A percentile compares a stretch with the other conserved stretches of the same genome.
Conservation (phyloP, 768 basidiomycete species). For the Boletus vermiculosoides region DNA sequence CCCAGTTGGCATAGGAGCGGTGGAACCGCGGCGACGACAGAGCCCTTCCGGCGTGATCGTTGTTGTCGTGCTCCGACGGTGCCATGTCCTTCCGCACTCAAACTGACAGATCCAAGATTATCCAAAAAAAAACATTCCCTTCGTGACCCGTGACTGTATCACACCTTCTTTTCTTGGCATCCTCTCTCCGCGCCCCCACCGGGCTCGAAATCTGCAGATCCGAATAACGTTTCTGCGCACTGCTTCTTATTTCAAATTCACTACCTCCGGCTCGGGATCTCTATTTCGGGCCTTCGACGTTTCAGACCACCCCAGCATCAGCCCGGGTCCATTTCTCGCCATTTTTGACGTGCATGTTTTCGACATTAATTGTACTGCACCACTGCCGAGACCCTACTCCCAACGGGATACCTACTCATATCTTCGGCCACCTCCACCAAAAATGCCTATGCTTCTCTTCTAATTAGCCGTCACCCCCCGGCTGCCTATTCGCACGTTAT, state of each 20-base stretch:
- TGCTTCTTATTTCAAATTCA: slow-evolving; percentile 37
- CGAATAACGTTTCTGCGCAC: slow-evolving; percentile 27
- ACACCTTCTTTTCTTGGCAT: slow-evolving; percentile 14
- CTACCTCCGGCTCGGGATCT: neutral
- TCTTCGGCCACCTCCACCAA: slow-evolving; percentile 19
- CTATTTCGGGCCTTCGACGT: slow-evolving; percentile 6
- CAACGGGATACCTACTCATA: neutral
- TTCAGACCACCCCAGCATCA: too few relatives aligned
- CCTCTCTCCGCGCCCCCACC: slow-evolving; percentile 7
- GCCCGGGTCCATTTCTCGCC: neutral
- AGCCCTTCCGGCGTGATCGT: neutral
- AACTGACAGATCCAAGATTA: neutral
- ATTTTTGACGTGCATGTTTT: neutral
- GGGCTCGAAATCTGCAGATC: slow-evolving; percentile 32
- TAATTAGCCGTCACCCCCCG: neutral
- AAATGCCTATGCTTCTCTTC: slow-evolving; percentile 16
- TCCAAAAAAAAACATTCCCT: slow-evolving; percentile 6
- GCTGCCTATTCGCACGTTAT: neutral
- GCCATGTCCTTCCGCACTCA: neutral
- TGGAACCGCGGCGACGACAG: neutral
- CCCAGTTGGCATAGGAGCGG: slow-evolving; percentile 11
- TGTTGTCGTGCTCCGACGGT: neutral
- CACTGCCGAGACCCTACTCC: neutral
- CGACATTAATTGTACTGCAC: neutral
- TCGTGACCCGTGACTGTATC: slow-evolving; percentile 22